Evolutionary conservation across 2,329 filamentous ascomycete species (phyloP), one percentile per base, ranked within the genome.

Genomic region (Botryotinia convoluta): DNA sequence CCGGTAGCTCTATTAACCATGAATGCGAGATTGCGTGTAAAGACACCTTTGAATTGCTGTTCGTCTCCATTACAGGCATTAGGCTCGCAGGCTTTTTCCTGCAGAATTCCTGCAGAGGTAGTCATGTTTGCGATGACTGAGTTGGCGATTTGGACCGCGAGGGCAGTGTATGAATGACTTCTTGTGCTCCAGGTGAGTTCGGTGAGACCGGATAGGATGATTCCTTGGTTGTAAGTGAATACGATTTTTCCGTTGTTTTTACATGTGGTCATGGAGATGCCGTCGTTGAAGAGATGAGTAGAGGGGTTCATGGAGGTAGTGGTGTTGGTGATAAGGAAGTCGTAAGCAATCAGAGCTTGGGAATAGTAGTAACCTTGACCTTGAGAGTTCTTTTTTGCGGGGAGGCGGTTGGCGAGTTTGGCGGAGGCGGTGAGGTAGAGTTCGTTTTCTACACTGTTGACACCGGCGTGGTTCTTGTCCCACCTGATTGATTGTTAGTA

Each of bases 31-130:
- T 92, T 92, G 32, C 90, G 86, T 26, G 88, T 85, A 75, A 93
- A 92, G 51, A 93, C 84, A 5, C 92, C 92, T 81, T 94, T 93
- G 85, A 93, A 94, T 78, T 92, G 89, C 48, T 87, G 85, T 1
- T 84, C 86, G 74, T 90, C 87, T 29, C 78, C 80, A 18, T 75
- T 67, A 51, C 79, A 80, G 12, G 83, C 84, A 74, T 83, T 79
- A 1, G 85, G 84, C 76, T 90, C 88, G 76, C 88, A 90, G 8
- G 67, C 65, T 18, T 80, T 75, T 74, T 90, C 88, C 73, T 84
- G 84, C 1, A 91, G 81, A 39, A 90, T 83, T 18, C 85, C 84
- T 70, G 85, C 80, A 0, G 80, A 73, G 74, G 86, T 83, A 6
- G 84, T 79, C 8, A 89, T 79, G 37, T 82, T 76, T 18, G 78